These are phyloP conservation scores for Trypanosoma grayi DNA, from an alignment of 208 protist genomes.

Conservation along the genomic window DNA sequence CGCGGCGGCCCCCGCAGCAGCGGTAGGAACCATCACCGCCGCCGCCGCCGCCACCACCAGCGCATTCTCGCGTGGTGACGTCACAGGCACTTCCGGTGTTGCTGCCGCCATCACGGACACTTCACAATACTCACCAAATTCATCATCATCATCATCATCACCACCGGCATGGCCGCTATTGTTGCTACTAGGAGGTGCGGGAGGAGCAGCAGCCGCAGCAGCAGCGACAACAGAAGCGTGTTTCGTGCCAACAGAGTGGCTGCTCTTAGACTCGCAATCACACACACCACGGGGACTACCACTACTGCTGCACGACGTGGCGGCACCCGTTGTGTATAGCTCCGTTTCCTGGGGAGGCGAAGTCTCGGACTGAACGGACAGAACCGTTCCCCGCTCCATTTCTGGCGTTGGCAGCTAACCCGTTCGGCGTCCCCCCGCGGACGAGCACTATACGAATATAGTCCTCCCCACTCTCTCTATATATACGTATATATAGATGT, in stretches of 20 bases:
- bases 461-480: no score
- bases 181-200: conserved; percentile 1
- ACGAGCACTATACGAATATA: no score
- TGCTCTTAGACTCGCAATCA: background rate
- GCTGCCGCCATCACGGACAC: background rate
- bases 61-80: background rate
- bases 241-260: no score
- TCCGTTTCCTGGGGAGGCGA: no score
- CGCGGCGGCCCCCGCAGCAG: background rate
- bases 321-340: no score
- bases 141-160: background rate
- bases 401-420: no score
- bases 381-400: no score
- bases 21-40: background rate
- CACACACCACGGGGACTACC: background rate
- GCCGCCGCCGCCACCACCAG: background rate
- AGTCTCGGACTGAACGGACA: no score
- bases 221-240: conserved; percentile 9
- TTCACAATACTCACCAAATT: conserved; percentile 1
- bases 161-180: background rate
- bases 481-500: no score
- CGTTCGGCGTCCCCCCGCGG: no score
- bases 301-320: background rate
- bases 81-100: background rate
- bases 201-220: background rate